Base-by-base conservation (phyloP, 495 filamentous ascomycete species). In the Massariosphaeria phaeospora region DNA sequence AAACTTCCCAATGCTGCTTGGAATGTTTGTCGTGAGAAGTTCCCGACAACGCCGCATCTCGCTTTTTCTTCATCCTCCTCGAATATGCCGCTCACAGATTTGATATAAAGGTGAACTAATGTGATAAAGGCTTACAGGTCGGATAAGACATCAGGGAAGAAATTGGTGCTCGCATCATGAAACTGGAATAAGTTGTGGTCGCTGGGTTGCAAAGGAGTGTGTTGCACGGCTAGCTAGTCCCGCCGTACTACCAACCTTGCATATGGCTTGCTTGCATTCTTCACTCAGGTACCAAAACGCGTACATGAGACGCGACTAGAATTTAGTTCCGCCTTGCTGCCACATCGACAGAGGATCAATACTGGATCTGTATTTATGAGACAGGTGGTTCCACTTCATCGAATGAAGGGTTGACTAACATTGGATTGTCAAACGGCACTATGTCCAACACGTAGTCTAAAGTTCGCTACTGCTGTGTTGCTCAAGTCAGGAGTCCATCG, bases 221-320 rank as follows among this genome's bases (percentile, higher is more conserved):
- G 35, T 9, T 5, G 35, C 7, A 17, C 35, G 4, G 20, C 36
- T 54, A 6, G n/a, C 33, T 18, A 18, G 8, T 24, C 21, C 27
- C 18, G 3, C 35, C 23, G 50, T 55, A 29, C 33, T 26, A 58
- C 59, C 48, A 44, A 58, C 54, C 59, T 63, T 58, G 54, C 54
- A 58, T 63, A 39, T 47, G 7, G 25, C 25, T 35, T 39, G 25
- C 25, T 35, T 39, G 35, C 59, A 63, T 63, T 63, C 40, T 50
- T 47, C 23, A 42, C 2, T 53, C 40, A 57, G 48, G 59, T 35
- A 56, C 52, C 35, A 23, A 40, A 35, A 46, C 46, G 52, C 52
- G 52, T 51, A 39, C 21, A 4, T 33, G 25, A 50, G 42, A 53
- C 56, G 51, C 49, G 48, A 41, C 20, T 46, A 23, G 15, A 43